Base-by-base conservation (phyloP, 2,329 filamentous ascomycete species). In the Fusarium liriodendri region DNA sequence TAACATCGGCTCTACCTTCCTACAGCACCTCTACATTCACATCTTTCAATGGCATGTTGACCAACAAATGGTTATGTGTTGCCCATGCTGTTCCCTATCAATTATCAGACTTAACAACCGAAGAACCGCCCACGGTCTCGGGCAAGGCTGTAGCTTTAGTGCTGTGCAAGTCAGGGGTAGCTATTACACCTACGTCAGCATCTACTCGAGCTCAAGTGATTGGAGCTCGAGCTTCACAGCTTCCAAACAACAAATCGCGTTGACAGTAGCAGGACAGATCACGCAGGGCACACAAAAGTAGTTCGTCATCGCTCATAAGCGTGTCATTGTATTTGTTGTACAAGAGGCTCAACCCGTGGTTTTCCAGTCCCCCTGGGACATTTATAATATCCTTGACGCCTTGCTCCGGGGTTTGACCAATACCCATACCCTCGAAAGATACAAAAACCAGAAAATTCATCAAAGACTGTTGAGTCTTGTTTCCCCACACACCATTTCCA, bases 311-410 rank as follows among this genome's bases (percentile, higher is more conserved):
- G 65, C 65, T 67, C 67, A 69, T 74, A 62, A 73, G 69, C 72
- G 62, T 60, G 62, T 77, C 67, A 66, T 77, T 66, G 60, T 75
- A 69, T 67, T 76, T 58, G 59, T 77, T 77, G 63, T 77, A 77
- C 74, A 74, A 58, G 65, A 71, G 66, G 57, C 65, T 57, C 54
- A 76, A 67, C 33, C 63, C 50, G 22, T 67, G 67, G 67, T 64
- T 73, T 71, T 62, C 66, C 66, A 38, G 62, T 70, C 69, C 71
- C 61, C 25, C 67, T 52, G 71, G 75, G 69, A 74, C 73, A 42
- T 71, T 59, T 38, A 55, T 45, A 69, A 58, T 42, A 69, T 66
- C 76, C 76, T 75, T 73, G 52, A 66, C 78, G 70, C 69, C 75
- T 61, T 42, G 68, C 57, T 64, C 66, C 57, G 52, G 69, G 62